Percentiles rank a stretch among this genome's conserved stretches.
Evolutionary conservation across 2,329 filamentous ascomycete genomes (phyloP).

Genomic region (Penicillium aurantiogriseum): DNA sequence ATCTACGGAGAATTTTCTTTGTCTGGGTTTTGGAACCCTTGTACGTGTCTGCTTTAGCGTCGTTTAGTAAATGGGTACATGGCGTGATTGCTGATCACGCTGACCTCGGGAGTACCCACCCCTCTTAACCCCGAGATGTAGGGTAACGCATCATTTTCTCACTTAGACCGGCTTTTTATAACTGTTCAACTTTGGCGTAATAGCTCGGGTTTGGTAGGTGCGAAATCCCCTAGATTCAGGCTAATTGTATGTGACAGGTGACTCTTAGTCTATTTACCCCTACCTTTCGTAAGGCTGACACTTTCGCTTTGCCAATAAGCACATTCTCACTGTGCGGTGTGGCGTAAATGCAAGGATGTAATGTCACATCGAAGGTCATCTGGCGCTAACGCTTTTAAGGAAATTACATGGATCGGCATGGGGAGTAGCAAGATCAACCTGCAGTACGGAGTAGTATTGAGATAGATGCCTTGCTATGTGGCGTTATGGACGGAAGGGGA

Average conservation of each 20-base stretch:
- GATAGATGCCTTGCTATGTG: slow-evolving; percentile 13
- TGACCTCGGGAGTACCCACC: not conserved
- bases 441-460: slow-evolving; percentile 16
- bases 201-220: not conserved
- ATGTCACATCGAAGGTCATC: slow-evolving; percentile 21
- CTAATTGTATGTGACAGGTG: not conserved
- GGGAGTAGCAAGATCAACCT: slow-evolving; percentile 17
- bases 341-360: slow-evolving; percentile 6
- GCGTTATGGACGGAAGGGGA: slow-evolving; percentile 8
- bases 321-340: slow-evolving; percentile 12
- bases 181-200: not conserved
- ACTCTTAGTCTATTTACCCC: too few relatives aligned
- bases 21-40: not conserved
- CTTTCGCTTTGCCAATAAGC: slow-evolving; percentile 10
- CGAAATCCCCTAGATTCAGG: not conserved
- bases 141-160: not conserved
- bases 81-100: not conserved
- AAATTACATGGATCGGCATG: slow-evolving; percentile 10
- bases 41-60: not conserved
- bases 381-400: slow-evolving; percentile 9
- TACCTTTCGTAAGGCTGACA: not conserved
- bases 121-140: not conserved
- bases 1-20: not conserved
- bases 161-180: not conserved
- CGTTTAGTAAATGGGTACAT: not conserved